phyloP scores from a whole-genome alignment of 805 yeast genomes.

The Lipomyces sp. region DNA sequence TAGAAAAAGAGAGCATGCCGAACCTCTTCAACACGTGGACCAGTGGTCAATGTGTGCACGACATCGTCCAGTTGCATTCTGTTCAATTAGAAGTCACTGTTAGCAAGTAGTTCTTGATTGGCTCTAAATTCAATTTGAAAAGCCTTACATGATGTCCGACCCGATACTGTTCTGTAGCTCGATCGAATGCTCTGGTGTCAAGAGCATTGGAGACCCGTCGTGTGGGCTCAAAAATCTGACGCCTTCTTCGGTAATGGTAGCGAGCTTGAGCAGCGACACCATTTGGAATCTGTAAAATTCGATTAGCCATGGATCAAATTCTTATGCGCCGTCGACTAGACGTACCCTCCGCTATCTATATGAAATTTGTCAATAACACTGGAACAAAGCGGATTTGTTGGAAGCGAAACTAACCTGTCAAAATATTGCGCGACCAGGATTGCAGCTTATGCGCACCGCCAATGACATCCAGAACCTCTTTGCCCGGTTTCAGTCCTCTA shows the following conservation, averaged over 20 bases:
- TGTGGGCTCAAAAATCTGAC: conserved; percentile 47
- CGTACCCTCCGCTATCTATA: conserved; percentile 42
- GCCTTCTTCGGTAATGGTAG: conserved; percentile 48
- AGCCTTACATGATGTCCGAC: conserved; percentile 41
- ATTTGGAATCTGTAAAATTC: conserved; percentile 39
- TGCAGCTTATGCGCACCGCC: conserved; percentile 47
- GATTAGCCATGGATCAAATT: background rate
- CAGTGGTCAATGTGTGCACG: conserved; percentile 45
- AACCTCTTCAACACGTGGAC: conserved; percentile 44
- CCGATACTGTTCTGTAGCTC: conserved; percentile 46
- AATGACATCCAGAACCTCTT: conserved; percentile 41
- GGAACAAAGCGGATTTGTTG: too few species aligned
- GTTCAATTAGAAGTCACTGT: too few species aligned
- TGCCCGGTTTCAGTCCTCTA: conserved; percentile 45
- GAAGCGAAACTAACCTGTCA: conserved; percentile 33
- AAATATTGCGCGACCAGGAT: conserved; percentile 43
- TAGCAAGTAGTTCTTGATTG: background rate
- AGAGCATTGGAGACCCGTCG: conserved; percentile 46
- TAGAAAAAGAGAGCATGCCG: too few species aligned
- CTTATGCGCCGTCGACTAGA: conserved; percentile 43
- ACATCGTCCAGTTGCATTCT: conserved; percentile 48
- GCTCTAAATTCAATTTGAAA: background rate
- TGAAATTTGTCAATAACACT: too few species aligned
- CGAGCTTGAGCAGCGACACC: conserved; percentile 46
- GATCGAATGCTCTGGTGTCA: conserved; percentile 49